Base-by-base conservation (phyloP, 192 early-diverging fungal genomes). In the Backusella liffmaniae region DNA sequence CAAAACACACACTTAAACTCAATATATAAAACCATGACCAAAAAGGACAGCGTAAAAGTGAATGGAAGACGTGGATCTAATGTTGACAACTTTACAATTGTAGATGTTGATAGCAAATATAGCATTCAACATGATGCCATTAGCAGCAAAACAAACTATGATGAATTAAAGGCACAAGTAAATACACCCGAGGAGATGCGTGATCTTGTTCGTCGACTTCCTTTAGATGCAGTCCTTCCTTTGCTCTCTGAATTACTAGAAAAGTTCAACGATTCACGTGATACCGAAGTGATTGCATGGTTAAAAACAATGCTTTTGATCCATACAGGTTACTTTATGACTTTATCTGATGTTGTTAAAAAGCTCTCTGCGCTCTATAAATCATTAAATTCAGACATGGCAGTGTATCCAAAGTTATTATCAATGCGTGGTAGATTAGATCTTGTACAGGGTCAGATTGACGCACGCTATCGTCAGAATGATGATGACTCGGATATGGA, bases 291-390 rank as follows among this genome's bases (percentile, higher is more conserved):
- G 29, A 59, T 83, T 29, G 74, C 80, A 71, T 89, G 88, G 88
- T 84, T 89, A 68, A 86, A 86, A 46, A 80, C 83, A 34, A 80
- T 86, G 4, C 51, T 87, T 30, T 41, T 82, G 32, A 77, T 85
- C 35, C 88, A 89, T 30, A 85, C 81, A 15, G 79, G 84, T 32
- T 87, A 89, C 70, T 73, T 89, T 74, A 87, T 89, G 88, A 86
- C 86, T 1, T 83, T 87, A 1, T 83, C 86, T 5, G 83, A 87
- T 29, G 30, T 87, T 44, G 79, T 86, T 37, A 70, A 77, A 36
- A 84, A 85, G 72, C 66, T 89, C 21, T 81, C 88, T 34, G 73
- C 78, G 32, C 86, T 89, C 59, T 87, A 87, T 77, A 84, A 87
- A 78, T 74, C 81, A 13, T 41, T 89, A 34, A 83, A 87, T 46